Base-by-base conservation (phyloP, 169 alveolate species). In the Plasmodium falciparum region DNA sequence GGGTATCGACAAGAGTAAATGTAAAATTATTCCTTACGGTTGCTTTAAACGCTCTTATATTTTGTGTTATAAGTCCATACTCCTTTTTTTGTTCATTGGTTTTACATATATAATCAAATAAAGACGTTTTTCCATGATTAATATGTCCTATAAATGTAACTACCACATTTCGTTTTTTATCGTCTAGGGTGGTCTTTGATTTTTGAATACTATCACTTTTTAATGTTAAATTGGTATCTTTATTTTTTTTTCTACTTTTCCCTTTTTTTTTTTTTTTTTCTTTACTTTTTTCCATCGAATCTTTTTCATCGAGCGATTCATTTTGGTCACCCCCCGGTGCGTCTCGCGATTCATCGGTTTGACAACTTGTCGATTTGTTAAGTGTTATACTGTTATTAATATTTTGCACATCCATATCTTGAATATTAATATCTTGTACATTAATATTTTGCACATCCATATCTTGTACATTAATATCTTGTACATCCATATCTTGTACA, bases 101-200 rank as follows among this genome's bases (percentile, higher is more conserved):
- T 69, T 69, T 69, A 1, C 95, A 91, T 45, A 94, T 76, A 52
- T 75, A 62, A 89, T 97, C 99, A 33, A 98, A 94, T 45, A 98
- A 94, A 17, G 99, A 97, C 17, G 99, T 98, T 90, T 98, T 98
- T 43, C 99, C 99, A 74, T 98, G 99, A 89, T 98, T 99, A 1
- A 98, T 99, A 89, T 98, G 99, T 2, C 99, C 99, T 96, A 98
- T 96, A 17, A 98, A 95, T 15, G 99, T 96, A 4, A 98, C 97
- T 12, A 98, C 97, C 0, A 98, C 98, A 9, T 98, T 95, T 45
- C 99, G 74, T 24, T 90, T 92, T 11, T 78, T 88, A 92, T 66
- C 43, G 3, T 66, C 24, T 13, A 29, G 17, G n/a, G 29, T 5
- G 3, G 13, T n/a, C 26, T 54, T 22, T 49, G 65, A 7, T 52